Percentiles rank a stretch among this genome's conserved stretches.
Conservation (phyloP, 257 asterid genomes). For the Mitragyna speciosa region DNA sequence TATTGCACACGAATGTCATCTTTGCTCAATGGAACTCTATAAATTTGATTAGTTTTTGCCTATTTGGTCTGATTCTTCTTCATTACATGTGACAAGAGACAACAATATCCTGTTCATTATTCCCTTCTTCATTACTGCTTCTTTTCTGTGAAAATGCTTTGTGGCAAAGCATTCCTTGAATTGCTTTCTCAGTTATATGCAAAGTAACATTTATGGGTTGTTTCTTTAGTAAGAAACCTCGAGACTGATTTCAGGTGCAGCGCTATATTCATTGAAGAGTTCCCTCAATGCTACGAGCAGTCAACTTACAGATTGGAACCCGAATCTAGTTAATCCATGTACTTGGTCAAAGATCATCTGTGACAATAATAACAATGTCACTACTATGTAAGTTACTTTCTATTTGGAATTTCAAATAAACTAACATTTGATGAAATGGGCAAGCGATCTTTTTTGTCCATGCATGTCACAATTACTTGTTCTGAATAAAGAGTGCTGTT, state of each 20-base stretch:
- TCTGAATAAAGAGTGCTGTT: slow-evolving; percentile 3
- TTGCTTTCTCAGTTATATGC: neutral
- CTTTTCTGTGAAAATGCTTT: neutral
- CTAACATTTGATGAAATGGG: neutral
- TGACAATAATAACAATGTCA: slow-evolving; percentile 51
- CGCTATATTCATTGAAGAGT: slow-evolving; percentile 53
- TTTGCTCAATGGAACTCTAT: neutral
- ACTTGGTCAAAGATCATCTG: slow-evolving; percentile 88
- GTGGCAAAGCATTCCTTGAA: neutral
- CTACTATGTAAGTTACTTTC: slow-evolving; percentile 58
- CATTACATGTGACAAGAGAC: neutral
- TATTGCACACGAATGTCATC: neutral
- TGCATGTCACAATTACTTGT: neutral
- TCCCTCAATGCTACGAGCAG: slow-evolving; percentile 63
- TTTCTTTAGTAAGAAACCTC: neutral
- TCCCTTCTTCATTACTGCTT: neutral
- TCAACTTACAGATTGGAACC: slow-evolving; percentile 85
- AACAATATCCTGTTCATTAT: neutral
- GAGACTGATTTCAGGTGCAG: slow-evolving; percentile 58
- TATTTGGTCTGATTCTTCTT: neutral
- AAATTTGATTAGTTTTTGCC: neutral
- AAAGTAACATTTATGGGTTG: neutral
- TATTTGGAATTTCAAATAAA: neutral
- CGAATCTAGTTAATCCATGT: slow-evolving; percentile 82
- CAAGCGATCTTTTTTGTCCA: neutral